Conservation (phyloP, 1,284 basidiomycete species). For the Malassezia japonica region DNA sequence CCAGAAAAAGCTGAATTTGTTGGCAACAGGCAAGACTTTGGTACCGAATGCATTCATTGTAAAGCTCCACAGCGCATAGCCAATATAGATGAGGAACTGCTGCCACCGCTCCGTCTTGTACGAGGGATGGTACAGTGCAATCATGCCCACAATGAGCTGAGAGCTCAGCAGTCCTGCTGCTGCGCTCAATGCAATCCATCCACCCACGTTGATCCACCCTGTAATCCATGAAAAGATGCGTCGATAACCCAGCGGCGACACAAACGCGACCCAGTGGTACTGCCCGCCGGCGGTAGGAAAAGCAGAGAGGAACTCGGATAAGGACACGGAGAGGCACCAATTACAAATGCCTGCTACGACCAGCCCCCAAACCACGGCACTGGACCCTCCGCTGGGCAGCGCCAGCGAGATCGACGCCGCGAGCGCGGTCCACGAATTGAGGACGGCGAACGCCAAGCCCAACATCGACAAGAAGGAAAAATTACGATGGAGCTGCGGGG, state of each 20-base stretch:
- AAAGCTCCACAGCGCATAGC: conserved; percentile 26
- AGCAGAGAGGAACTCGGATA: conserved; percentile 17
- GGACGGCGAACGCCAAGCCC: conserved; percentile 9
- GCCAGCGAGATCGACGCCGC: conserved; percentile 33
- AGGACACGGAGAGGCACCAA: conserved; percentile 1
- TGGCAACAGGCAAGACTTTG: not conserved
- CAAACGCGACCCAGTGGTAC: conserved; percentile 48
- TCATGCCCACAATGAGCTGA: conserved; percentile 48
- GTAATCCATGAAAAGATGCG: conserved; percentile 35
- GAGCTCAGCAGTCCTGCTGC: conserved; percentile 28
- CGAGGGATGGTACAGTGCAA: conserved; percentile 43
- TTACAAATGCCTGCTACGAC: conserved; percentile 1
- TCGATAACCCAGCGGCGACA: conserved; percentile 37
- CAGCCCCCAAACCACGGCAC: conserved; percentile 2
- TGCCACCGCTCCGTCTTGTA: conserved; percentile 40
- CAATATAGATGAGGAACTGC: conserved; percentile 34
- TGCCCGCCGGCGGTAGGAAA: conserved; percentile 47
- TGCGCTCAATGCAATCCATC: conserved; percentile 49
- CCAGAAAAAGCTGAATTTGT: not conserved
- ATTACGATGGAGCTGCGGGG: conserved; percentile 1
- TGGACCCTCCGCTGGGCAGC: conserved; percentile 4
- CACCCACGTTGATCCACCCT: conserved; percentile 36
- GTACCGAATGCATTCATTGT: not conserved
- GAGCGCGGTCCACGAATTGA: conserved; percentile 15
- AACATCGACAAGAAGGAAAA: conserved; percentile 13